These are phyloP conservation scores for Fusarium aywerte DNA, from an alignment of 2,329 filamentous ascomycete species.

Conservation along the genomic window DNA sequence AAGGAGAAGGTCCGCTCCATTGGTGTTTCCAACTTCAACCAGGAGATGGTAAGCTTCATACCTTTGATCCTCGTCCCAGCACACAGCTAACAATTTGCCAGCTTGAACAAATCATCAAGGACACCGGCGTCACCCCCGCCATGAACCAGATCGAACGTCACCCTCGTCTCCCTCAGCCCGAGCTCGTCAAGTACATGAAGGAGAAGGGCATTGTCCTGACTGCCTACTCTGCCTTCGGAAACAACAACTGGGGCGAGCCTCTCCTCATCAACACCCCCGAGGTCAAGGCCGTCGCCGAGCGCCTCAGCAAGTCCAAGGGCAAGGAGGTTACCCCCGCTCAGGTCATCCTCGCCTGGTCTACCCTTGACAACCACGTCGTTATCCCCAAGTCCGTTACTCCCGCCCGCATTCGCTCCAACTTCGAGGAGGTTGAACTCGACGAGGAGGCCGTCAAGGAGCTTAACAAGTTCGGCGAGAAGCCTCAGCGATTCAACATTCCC, in stretches of 20 bases:
- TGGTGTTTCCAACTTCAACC: slow-evolving; percentile 78
- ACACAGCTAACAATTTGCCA: slow-evolving; percentile 23
- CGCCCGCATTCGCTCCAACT: slow-evolving; percentile 75
- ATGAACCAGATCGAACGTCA: slow-evolving; percentile 78
- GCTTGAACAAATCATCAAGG: slow-evolving; percentile 66
- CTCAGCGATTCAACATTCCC: slow-evolving; percentile 59
- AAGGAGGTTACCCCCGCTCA: slow-evolving; percentile 57
- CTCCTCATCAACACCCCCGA: slow-evolving; percentile 68
- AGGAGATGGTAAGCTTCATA: slow-evolving; percentile 57
- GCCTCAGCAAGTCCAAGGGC: slow-evolving; percentile 49
- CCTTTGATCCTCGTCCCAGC: background rate
- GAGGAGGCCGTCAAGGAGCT: slow-evolving; percentile 69
- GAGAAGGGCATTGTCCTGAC: slow-evolving; percentile 73
- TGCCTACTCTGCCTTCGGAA: slow-evolving; percentile 69
- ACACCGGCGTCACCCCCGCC: slow-evolving; percentile 66
- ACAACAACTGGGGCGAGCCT: slow-evolving; percentile 57
- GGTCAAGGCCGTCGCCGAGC: slow-evolving; percentile 66
- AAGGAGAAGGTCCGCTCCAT: slow-evolving; percentile 72
- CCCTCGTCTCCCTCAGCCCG: slow-evolving; percentile 68
- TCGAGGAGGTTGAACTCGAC: slow-evolving; percentile 71
- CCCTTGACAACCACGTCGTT: slow-evolving; percentile 71
- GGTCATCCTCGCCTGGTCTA: slow-evolving; percentile 67
- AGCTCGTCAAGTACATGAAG: slow-evolving; percentile 68
- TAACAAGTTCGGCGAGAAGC: slow-evolving; percentile 67
- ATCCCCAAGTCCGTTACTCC: slow-evolving; percentile 80